These are phyloP conservation scores for Suaeda aralocaspica DNA, from an alignment of 148 eudicot genomes.

Conservation along the genomic window DNA sequence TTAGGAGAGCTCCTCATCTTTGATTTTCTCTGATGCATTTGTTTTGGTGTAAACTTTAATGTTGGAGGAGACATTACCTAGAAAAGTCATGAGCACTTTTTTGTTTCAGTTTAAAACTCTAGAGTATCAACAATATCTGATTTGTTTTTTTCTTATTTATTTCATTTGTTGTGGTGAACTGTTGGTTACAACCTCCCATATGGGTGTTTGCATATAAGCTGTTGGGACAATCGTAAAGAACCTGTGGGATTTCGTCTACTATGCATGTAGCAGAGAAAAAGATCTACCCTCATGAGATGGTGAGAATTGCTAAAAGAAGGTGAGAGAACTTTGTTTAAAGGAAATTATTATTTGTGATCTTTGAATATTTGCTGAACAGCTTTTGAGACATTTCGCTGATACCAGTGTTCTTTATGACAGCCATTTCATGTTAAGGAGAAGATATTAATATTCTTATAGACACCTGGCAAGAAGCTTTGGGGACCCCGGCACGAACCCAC, in stretches of 20 bases:
- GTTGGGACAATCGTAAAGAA: constrained; percentile 90
- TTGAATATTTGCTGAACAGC: not conserved
- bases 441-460: constrained; percentile 82
- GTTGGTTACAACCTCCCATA: constrained; percentile 21
- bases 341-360: not conserved
- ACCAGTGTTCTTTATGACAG: constrained; percentile 28
- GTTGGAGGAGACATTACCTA: too few species aligned
- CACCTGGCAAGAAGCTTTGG: constrained; percentile 99
- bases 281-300: constrained; percentile 84
- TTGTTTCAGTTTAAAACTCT: not conserved
- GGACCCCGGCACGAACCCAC: constrained; percentile 92
- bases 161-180: constrained; percentile 9
- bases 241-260: constrained; percentile 84
- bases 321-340: constrained; percentile 18
- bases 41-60: not conserved
- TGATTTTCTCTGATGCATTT: not conserved
- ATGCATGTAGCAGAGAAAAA: constrained; percentile 98
- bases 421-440: constrained; percentile 91
- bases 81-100: not conserved
- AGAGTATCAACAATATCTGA: not conserved
- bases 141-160: not conserved
- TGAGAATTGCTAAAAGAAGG: constrained; percentile 85
- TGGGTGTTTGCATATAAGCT: constrained; percentile 39
- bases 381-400: constrained; percentile 2
- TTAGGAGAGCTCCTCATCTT: too few species aligned